Percentiles rank a stretch among this genome's conserved stretches.
These are phyloP conservation scores for Rhynchospora breviuscula DNA, from an alignment of 176 grass and related monocot genomes.

Conservation along the genomic window DNA sequence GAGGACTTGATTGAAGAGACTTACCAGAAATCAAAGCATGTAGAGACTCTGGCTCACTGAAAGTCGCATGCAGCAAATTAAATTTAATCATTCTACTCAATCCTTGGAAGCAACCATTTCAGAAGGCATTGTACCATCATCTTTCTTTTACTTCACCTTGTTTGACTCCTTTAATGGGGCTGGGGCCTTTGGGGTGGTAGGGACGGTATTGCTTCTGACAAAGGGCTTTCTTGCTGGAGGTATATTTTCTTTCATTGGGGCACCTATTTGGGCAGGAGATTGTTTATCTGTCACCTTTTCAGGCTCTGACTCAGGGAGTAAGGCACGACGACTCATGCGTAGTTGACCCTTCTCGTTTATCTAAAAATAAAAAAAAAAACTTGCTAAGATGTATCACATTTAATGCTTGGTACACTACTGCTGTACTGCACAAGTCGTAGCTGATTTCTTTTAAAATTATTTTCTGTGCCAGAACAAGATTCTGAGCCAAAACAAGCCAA, in stretches of 20 bases:
- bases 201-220: background rate
- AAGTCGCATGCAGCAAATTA: background rate
- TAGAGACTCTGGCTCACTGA: background rate
- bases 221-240: background rate
- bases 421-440: background rate
- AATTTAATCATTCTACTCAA: background rate
- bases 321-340: constrained; percentile 68
- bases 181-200: background rate
- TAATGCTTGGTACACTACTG: background rate
- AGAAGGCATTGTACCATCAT: background rate
- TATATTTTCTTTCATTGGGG: constrained; percentile 51
- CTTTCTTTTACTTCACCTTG: background rate
- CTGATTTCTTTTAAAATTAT: background rate
- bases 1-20: background rate
- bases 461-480: constrained; percentile 10
- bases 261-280: constrained; percentile 20
- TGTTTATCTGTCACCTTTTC: constrained; percentile 40
- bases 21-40: background rate
- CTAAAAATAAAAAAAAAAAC: constrained; percentile 26
- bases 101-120: constrained; percentile 18
- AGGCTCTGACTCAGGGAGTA: constrained; percentile 56
- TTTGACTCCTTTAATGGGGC: constrained; percentile 24
- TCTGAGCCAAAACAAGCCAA: background rate
- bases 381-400: constrained; percentile 11
- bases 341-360: constrained; percentile 97